Base-by-base conservation (phyloP, 768 basidiomycete species). In the Asterophora parasitica region DNA sequence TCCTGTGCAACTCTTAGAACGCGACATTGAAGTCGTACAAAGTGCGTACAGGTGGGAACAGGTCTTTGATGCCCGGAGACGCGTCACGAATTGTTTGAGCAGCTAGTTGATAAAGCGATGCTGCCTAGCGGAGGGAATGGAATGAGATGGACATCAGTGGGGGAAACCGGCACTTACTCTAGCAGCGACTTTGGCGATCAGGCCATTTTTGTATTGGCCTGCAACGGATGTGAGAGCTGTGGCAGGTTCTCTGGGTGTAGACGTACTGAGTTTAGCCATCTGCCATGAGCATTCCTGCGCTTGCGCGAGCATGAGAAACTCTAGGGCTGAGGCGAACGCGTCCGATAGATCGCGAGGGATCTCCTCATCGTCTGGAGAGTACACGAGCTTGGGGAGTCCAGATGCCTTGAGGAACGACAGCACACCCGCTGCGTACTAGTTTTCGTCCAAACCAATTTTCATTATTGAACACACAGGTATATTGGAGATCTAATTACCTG, bases 231-330 rank as follows among this genome's bases (percentile, higher is more conserved):
- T 54, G 44, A 55, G 20, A 52, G 57, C 46, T 46, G 48, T 42
- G 36, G 15, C 12, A 35, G 6, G 45, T 19, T 15, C n/a, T 28
- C 53, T 20, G 45, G 41, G 48, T 16, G n/a, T 40, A 1, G 12
- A 23, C 74, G 57, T 57, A 91, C 92, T 88, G 49, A 89, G 67
- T 60, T 86, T 84, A 12, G 93, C 93, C 55, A 86, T 79, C 61
- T 95, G 93, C 94, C 94, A 98, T 34, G 83, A 91, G 61, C 91
- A 95, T 68, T 99, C 96, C 56, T 98, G 95, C 1, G 93, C 94
- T 65, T 97, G 92, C 0, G 92, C 92, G 4, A 94, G 75, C 81
- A 92, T 85, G 46, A 97, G 75, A 53, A 67, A 78, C 59, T 89
- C 81, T 35, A 96, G 60, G 20, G 80, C 74, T 39, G 70, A 72